A percentile compares a stretch with the other conserved stretches of the same genome.
Conservation (phyloP, 1,284 basidiomycete species). For the Leccinum insolens region DNA sequence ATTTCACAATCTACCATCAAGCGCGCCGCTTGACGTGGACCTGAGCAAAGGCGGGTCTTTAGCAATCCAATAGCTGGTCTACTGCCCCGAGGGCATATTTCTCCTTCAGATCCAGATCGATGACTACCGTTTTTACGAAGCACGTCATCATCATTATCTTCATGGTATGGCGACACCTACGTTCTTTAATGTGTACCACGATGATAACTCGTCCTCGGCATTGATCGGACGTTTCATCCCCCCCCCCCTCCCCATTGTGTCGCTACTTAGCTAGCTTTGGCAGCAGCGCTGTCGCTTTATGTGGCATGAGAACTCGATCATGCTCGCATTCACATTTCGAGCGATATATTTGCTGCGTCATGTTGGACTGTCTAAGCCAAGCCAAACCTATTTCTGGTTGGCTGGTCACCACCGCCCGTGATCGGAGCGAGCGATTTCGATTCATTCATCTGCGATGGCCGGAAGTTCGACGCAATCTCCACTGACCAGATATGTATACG, state of each 20-base stretch:
- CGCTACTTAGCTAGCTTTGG: slow-evolving; percentile 8
- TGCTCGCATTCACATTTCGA: not conserved
- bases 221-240: slow-evolving; percentile 5
- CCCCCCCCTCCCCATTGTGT: slow-evolving; percentile 19
- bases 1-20: slow-evolving; percentile 31
- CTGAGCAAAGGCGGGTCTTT: slow-evolving; percentile 26
- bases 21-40: slow-evolving; percentile 28
- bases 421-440: not conserved
- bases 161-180: slow-evolving; percentile 11
- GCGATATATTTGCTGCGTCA: not conserved
- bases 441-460: not conserved
- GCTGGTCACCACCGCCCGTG: not conserved
- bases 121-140: slow-evolving; percentile 11
- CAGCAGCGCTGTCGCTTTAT: slow-evolving; percentile 22
- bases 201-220: slow-evolving; percentile 10
- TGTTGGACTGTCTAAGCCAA: not conserved
- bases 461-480: slow-evolving; percentile 7
- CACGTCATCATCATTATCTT: not conserved
- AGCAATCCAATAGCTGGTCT: slow-evolving; percentile 23
- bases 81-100: slow-evolving; percentile 11
- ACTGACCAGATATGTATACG: slow-evolving; percentile 5
- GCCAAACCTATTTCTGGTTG: not conserved
- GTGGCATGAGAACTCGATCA: slow-evolving; percentile 6
- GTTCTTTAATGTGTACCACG: slow-evolving; percentile 19
- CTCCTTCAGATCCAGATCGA: not conserved